Percentiles rank a stretch among this genome's conserved stretches.
Evolutionary conservation across 768 basidiomycete species (phyloP).

Genomic region (Hemileccinum impolitum): DNA sequence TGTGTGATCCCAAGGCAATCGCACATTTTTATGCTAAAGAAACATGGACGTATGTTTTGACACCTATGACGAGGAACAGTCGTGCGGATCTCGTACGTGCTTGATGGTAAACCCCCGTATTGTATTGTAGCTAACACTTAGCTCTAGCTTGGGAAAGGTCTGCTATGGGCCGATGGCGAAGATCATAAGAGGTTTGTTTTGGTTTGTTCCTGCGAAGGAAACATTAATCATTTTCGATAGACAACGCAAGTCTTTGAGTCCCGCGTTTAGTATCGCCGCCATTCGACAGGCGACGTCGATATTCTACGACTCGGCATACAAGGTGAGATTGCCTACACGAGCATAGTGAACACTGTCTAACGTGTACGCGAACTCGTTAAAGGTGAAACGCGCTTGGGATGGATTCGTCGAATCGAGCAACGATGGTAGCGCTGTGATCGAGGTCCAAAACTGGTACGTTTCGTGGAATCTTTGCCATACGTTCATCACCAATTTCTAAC

Average conservation of each 20-base stretch:
- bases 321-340: constrained; percentile 15
- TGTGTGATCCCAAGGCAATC: constrained; percentile 41
- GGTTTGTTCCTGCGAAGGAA: background rate
- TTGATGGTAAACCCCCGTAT: background rate
- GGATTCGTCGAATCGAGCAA: constrained; percentile 14
- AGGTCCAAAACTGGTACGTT: constrained; percentile 34
- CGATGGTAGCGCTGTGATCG: constrained; percentile 26
- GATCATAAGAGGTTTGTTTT: constrained; percentile 39
- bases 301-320: constrained; percentile 42
- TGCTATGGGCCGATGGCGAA: constrained; percentile 37
- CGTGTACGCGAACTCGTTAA: background rate
- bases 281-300: constrained; percentile 35
- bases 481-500: background rate
- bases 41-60: constrained; percentile 39
- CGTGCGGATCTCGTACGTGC: constrained; percentile 23
- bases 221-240: constrained; percentile 9
- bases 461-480: background rate
- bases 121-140: background rate
- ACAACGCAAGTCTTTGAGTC: constrained; percentile 36
- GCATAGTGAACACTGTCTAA: background rate
- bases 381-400: constrained; percentile 34
- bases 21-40: constrained; percentile 15
- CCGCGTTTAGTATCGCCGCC: constrained; percentile 39
- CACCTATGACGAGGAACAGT: constrained; percentile 28
- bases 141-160: constrained; percentile 24